These are phyloP conservation scores for Takakia lepidozioides DNA, from an alignment of 225 moss, liverwort and hornwort genomes.

Conservation along the genomic window DNA sequence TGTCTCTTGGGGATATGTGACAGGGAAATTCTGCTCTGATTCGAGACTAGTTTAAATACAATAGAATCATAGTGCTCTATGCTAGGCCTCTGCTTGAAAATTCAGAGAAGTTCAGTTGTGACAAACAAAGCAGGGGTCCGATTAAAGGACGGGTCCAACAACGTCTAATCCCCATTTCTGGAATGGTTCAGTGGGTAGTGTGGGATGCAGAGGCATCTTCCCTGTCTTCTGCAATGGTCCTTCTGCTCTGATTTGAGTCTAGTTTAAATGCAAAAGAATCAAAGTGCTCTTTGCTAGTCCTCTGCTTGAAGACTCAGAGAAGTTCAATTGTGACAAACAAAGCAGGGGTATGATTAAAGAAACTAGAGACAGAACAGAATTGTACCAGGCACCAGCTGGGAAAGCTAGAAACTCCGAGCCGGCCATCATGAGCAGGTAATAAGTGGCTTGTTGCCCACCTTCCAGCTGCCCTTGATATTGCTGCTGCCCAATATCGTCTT, in stretches of 20 bases:
- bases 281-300: neutral
- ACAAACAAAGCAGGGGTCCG: neutral
- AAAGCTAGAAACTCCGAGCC: constrained; percentile 77
- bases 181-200: no score
- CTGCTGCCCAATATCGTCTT: constrained; percentile 88
- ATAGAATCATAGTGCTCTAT: neutral
- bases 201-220: no score
- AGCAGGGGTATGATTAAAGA: neutral
- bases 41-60: no score
- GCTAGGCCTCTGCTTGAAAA: neutral
- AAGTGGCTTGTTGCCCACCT: constrained; percentile 97
- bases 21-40: no score
- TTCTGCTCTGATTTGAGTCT: no score
- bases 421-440: constrained; percentile 73
- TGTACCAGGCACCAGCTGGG: constrained; percentile 85
- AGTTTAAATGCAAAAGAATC: no score
- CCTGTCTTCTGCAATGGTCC: no score
- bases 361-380: neutral
- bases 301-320: neutral
- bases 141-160: no score
- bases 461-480: constrained; percentile 97
- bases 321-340: neutral
- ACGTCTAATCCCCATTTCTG: no score
- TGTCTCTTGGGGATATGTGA: no score
- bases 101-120: neutral